A percentile compares a stretch with the other conserved stretches of the same genome.
These are phyloP conservation scores for Curvularia eragrostidis DNA, from an alignment of 2,329 filamentous ascomycete genomes.

Conservation along the genomic window DNA sequence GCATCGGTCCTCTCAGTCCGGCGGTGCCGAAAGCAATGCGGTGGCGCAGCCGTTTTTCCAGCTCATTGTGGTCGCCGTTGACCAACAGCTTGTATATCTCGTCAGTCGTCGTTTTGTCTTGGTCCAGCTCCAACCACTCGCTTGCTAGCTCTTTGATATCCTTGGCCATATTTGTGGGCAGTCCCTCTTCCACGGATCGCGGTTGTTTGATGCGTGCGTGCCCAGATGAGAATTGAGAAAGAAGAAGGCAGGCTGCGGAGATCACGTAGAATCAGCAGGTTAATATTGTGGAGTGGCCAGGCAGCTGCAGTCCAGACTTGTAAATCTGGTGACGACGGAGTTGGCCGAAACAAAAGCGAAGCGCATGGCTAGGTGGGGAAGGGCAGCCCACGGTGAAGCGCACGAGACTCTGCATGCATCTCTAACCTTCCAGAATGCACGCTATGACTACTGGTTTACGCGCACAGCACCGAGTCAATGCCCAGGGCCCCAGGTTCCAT, in stretches of 20 bases:
- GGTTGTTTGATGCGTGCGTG: not conserved
- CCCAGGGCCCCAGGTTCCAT: not conserved
- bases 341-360: constrained; percentile 26
- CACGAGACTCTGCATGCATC: not conserved
- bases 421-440: not conserved
- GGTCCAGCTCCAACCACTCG: constrained; percentile 66
- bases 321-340: constrained; percentile 39
- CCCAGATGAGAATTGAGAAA: not conserved
- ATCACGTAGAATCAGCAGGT: not conserved
- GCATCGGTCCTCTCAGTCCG: constrained; percentile 69
- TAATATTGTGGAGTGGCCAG: constrained; percentile 9
- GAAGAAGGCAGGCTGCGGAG: not conserved
- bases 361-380: constrained; percentile 10
- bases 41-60: constrained; percentile 60
- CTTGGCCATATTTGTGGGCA: constrained; percentile 33
- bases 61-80: constrained; percentile 54
- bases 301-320: constrained; percentile 24
- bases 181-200: not conserved
- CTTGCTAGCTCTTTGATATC: constrained; percentile 55
- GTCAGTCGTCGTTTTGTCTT: constrained; percentile 59
- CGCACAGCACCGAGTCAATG: not conserved
- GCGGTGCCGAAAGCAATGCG: constrained; percentile 69
- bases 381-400: constrained; percentile 15
- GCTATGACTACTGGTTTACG: not conserved
- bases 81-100: constrained; percentile 62